Evolutionary conservation across 2,329 filamentous ascomycete genomes (phyloP).

Genomic region (Diaporthe longicolla): DNA sequence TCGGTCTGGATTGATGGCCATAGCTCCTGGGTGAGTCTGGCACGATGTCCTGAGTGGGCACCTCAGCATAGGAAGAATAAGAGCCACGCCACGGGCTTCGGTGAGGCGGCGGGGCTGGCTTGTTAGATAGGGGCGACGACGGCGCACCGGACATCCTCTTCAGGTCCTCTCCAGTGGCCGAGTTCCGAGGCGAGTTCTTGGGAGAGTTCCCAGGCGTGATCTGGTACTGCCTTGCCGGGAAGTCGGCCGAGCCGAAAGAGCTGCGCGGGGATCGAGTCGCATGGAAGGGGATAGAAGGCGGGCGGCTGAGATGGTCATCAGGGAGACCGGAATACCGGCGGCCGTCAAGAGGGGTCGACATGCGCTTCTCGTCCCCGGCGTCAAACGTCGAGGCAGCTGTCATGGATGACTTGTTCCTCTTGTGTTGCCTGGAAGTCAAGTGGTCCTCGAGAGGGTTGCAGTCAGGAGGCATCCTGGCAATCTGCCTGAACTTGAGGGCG

Average conservation of each 20-base stretch:
- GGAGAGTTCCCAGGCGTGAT: slow-evolving; percentile 54
- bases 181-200: slow-evolving; percentile 57
- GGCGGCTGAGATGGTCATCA: slow-evolving; percentile 62
- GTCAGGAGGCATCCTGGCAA: slow-evolving; percentile 86
- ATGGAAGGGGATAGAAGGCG: slow-evolving; percentile 80
- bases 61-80: slow-evolving; percentile 58
- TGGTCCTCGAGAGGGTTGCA: slow-evolving; percentile 95
- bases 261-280: slow-evolving; percentile 75
- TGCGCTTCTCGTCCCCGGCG: slow-evolving; percentile 71
- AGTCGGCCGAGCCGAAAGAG: slow-evolving; percentile 67
- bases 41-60: slow-evolving; percentile 52
- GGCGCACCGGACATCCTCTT: slow-evolving; percentile 62
- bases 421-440: slow-evolving; percentile 82
- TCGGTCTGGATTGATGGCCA: slow-evolving; percentile 49
- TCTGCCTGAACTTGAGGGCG: slow-evolving; percentile 83
- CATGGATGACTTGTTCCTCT: slow-evolving; percentile 77
- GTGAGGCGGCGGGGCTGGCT: slow-evolving; percentile 21
- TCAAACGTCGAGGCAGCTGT: slow-evolving; percentile 59
- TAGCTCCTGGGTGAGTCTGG: slow-evolving; percentile 48
- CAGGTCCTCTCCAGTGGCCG: slow-evolving; percentile 57
- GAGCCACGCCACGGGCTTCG: slow-evolving; percentile 55
- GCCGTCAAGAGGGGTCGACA: slow-evolving; percentile 61
- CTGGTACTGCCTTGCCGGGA: slow-evolving; percentile 71
- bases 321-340: slow-evolving; percentile 60
- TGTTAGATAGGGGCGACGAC: slow-evolving; percentile 37